Base-by-base conservation (phyloP, 768 basidiomycete species). In the Boletus rubroflammeus region DNA sequence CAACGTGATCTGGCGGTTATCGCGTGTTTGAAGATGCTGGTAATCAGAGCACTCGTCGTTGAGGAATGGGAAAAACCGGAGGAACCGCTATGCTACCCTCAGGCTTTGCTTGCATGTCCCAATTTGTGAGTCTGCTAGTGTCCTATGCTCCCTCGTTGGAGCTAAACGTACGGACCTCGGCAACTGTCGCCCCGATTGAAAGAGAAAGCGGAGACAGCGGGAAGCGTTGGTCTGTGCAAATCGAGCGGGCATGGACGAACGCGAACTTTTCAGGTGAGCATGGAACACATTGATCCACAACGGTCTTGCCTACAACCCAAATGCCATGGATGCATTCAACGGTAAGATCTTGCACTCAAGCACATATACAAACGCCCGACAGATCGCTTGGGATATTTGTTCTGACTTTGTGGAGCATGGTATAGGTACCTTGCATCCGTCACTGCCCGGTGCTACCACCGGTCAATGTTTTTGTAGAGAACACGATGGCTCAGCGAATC, bases 321-420 rank as follows among this genome's bases (percentile, higher is more conserved):
- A 6, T 54, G 81, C n/a, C n/a, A n/a, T n/a, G 78, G 78, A 82
- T 28, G 72, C 69, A 2, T 88, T 85, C 74, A 78, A 83, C 58
- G 87, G 87, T 5, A 69, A 78, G 47, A 66, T 83, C 7, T 57
- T 82, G 17, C 86, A 88, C 64, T 85, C 85, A 0, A 74, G 67
- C 6, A 64, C 23, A 25, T 25, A 19, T 82, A 86, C 66, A 75
- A 76, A 38, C 73, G 67, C 17, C 82, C 82, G 0, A 67, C 72
- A 17, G 81, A 81, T 31, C 81, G 81, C 56, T 47, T 67, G 3
- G 86, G 79, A 81, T 44, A 75, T 81, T 47, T 73, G 75, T 4
- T 62, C 72, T 11, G 78, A 79, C 54, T 76, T 71, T 38, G 71
- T 64, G 32, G 64, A 72, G 6, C 60, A 76, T 53, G 78, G 13